Percentiles rank a stretch among this genome's conserved stretches.
Evolutionary conservation across 2,329 filamentous ascomycete species (phyloP).

Genomic region (Scorias spongiosa): DNA sequence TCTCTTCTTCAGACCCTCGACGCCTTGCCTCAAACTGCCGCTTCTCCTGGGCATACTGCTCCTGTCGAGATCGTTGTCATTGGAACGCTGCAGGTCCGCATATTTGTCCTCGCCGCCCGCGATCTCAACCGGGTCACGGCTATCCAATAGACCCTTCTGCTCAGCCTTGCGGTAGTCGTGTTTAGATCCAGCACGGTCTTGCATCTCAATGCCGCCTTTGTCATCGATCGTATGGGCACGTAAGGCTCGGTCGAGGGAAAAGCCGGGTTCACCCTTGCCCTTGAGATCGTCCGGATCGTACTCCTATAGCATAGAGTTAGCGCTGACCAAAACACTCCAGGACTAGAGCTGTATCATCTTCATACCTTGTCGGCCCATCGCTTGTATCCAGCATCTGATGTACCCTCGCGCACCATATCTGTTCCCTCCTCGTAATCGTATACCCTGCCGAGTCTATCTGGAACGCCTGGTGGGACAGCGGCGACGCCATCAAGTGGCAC

Average conservation of each 20-base stretch:
- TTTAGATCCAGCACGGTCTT: constrained; percentile 23
- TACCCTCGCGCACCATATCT: constrained; percentile 63
- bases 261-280: constrained; percentile 67
- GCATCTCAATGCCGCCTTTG: constrained; percentile 28
- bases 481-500: constrained; percentile 71
- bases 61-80: constrained; percentile 12
- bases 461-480: constrained; percentile 55
- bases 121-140: constrained; percentile 18
- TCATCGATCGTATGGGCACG: constrained; percentile 40
- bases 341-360: too few species aligned
- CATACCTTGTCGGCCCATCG: constrained; percentile 59
- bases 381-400: constrained; percentile 59
- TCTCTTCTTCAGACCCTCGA: constrained; percentile 30
- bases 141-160: constrained; percentile 13
- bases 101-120: constrained; percentile 19
- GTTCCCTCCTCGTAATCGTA: constrained; percentile 76
- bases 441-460: constrained; percentile 51
- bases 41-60: constrained; percentile 16
- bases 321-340: not conserved
- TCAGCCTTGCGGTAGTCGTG: constrained; percentile 21
- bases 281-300: constrained; percentile 68
- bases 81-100: constrained; percentile 17
- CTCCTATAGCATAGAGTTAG: constrained; percentile 17
- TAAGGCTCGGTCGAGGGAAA: constrained; percentile 50
- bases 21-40: constrained; percentile 19